These are phyloP conservation scores for Yamadazyma blattariae DNA, from an alignment of 1,139 yeast species.

Conservation along the genomic window DNA sequence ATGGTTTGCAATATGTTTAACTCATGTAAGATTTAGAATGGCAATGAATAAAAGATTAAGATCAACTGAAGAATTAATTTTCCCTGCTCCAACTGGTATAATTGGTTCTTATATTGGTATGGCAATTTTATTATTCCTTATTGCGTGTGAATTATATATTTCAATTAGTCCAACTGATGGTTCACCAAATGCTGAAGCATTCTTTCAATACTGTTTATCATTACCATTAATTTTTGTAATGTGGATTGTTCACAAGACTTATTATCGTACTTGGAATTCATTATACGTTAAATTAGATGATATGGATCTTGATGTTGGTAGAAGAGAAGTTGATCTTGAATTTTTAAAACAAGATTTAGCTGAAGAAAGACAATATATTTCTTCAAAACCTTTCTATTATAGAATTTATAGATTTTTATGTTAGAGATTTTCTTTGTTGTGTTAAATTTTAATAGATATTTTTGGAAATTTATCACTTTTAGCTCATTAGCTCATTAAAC, in stretches of 20 bases:
- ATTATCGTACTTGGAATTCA: slow-evolving; percentile 22
- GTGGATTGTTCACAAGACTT: slow-evolving; percentile 30
- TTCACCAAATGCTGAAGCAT: slow-evolving; percentile 13
- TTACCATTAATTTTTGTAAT: slow-evolving; percentile 41
- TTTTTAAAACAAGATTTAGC: slow-evolving; percentile 44
- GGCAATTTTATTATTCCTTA: slow-evolving; percentile 35
- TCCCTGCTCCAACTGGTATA: slow-evolving; percentile 46
- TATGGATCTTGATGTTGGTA: slow-evolving; percentile 51
- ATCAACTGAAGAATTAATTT: slow-evolving; percentile 44
- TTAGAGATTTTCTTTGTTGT: no score
- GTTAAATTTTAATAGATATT: no score
- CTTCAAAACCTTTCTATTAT: slow-evolving; percentile 26
- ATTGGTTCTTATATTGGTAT: slow-evolving; percentile 48
- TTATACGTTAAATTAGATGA: slow-evolving; percentile 33
- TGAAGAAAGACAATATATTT: slow-evolving; percentile 33
- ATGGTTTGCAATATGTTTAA: slow-evolving; percentile 42
- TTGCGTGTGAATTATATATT: slow-evolving; percentile 48
- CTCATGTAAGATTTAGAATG: slow-evolving; percentile 39
- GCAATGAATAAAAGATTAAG: slow-evolving; percentile 35
- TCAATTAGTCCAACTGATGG: slow-evolving; percentile 43
- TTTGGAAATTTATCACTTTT: no score
- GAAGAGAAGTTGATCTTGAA: slow-evolving; percentile 46
- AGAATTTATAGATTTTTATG: slow-evolving; percentile 40
- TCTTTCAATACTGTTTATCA: slow-evolving; percentile 17
- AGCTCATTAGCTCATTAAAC: no score